A percentile compares a stretch with the other conserved stretches of the same genome.
These are phyloP conservation scores for Cenchrus fungigraminus DNA, from an alignment of 176 grass and related monocot species.

Conservation along the genomic window DNA sequence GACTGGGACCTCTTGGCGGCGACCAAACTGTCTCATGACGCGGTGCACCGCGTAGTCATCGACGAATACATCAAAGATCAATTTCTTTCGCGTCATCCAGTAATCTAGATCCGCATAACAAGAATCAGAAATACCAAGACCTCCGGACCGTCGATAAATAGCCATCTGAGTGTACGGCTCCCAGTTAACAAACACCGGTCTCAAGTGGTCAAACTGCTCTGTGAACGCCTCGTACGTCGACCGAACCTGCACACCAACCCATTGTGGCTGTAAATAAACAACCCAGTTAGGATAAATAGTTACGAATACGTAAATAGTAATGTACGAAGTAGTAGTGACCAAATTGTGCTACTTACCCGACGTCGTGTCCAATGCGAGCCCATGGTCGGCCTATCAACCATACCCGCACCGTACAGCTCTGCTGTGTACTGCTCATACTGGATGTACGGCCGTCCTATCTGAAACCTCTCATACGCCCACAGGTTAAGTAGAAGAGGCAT, in stretches of 20 bases:
- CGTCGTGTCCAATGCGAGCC: neutral
- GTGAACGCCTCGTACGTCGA: neutral
- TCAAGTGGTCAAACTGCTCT: neutral
- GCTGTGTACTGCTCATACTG: neutral
- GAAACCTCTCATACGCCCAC: neutral
- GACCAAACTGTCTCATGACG: neutral
- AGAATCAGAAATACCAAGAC: neutral
- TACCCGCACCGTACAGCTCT: too few species aligned
- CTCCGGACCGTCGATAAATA: fast-evolving
- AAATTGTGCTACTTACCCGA: neutral
- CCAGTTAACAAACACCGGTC: neutral
- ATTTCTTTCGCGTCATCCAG: neutral
- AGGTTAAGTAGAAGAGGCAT: neutral
- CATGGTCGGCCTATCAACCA: neutral
- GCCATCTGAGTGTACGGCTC: neutral
- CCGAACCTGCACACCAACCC: neutral
- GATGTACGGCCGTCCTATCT: neutral
- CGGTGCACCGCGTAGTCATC: neutral
- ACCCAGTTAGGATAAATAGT: too few species aligned
- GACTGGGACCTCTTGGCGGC: neutral
- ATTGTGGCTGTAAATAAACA: neutral
- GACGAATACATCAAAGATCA: neutral
- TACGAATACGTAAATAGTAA: too few species aligned
- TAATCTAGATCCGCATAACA: neutral
- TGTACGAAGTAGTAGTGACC: too few species aligned